Conservation (phyloP, 2,329 filamentous ascomycete species). For the Alternaria sp. region DNA sequence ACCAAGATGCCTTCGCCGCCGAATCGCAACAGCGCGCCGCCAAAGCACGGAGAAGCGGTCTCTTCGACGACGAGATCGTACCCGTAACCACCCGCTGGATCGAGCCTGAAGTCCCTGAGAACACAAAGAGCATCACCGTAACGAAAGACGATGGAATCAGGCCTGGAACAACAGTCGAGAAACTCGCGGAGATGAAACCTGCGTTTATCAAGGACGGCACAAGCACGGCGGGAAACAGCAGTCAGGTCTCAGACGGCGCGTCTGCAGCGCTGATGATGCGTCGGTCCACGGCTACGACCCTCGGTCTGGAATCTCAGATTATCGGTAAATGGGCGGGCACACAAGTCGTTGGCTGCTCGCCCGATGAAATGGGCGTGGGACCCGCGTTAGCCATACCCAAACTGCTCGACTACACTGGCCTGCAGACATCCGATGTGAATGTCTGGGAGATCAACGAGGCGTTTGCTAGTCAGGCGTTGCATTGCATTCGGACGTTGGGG, state of each 20-base stretch:
- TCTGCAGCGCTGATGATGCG: conserved; percentile 85
- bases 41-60: conserved; percentile 69
- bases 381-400: conserved; percentile 86
- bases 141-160: conserved; percentile 84
- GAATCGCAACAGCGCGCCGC: conserved; percentile 76
- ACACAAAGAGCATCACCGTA: conserved; percentile 68
- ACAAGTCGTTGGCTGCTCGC: conserved; percentile 76
- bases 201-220: conserved; percentile 78
- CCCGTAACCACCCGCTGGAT: conserved; percentile 74
- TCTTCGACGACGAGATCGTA: conserved; percentile 80
- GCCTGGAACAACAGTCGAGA: conserved; percentile 69
- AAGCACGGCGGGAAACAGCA: conserved; percentile 84
- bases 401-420: conserved; percentile 71
- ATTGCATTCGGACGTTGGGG: conserved; percentile 75
- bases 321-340: conserved; percentile 84
- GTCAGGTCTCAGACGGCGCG: conserved; percentile 87
- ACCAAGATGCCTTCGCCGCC: conserved; percentile 85
- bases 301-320: conserved; percentile 73
- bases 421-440: conserved; percentile 72
- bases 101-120: conserved; percentile 63
- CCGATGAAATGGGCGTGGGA: conserved; percentile 94
- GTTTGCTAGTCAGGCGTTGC: conserved; percentile 67
- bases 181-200: conserved; percentile 80
- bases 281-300: conserved; percentile 74
- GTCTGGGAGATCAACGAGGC: conserved; percentile 95